phyloP scores from a whole-genome alignment of 192 early-diverging fungal species.

The Mortierella antarctica region DNA sequence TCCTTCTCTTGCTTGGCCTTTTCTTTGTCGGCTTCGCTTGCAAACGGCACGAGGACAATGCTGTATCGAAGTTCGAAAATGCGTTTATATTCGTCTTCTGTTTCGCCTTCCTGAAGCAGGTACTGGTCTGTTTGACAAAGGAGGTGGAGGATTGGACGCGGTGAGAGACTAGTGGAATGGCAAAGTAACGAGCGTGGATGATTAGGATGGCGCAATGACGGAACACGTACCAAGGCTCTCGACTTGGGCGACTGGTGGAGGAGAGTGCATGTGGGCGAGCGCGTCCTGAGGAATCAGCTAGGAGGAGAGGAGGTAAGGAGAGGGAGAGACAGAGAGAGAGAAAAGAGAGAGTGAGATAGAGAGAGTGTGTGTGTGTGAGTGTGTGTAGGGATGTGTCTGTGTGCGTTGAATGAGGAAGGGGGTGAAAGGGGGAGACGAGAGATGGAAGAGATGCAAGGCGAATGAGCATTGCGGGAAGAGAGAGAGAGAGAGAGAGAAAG shows the following conservation, averaged over 20 bases:
- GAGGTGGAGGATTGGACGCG: background rate
- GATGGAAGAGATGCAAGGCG: background rate
- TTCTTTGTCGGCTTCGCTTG: constrained; percentile 1
- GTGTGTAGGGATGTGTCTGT: background rate
- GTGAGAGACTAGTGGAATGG: background rate
- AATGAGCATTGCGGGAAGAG: background rate
- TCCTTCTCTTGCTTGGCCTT: background rate
- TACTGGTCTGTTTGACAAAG: constrained; percentile 14
- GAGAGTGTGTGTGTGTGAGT: background rate
- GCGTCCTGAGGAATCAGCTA: background rate
- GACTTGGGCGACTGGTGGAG: too few relatives aligned
- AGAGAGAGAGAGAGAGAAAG: background rate
- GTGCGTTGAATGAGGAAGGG: background rate
- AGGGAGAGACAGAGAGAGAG: background rate
- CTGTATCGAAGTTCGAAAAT: constrained; percentile 48
- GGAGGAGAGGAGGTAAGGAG: background rate
- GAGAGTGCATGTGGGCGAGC: too few relatives aligned
- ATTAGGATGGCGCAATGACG: background rate
- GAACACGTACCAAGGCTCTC: too few relatives aligned
- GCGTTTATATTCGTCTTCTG: constrained; percentile 34
- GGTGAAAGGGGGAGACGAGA: background rate
- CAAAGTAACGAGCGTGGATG: background rate
- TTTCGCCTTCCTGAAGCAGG: constrained; percentile 20
- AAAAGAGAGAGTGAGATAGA: background rate
- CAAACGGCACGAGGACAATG: constrained; percentile 42